A percentile compares a stretch with the other conserved stretches of the same genome.
Evolutionary conservation across 768 basidiomycete species (phyloP).

Genomic region (Vararia minispora): DNA sequence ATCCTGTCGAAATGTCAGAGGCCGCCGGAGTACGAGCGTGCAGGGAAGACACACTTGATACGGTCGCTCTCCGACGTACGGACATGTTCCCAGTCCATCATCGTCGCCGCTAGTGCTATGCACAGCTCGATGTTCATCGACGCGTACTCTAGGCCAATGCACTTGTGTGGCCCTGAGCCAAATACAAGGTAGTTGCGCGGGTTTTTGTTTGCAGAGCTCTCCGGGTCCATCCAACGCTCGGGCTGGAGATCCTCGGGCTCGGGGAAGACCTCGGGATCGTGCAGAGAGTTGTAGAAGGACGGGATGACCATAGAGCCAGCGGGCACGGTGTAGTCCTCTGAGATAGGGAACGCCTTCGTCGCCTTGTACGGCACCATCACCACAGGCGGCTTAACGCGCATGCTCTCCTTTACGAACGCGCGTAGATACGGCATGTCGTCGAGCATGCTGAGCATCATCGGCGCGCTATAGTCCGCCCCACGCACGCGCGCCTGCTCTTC

Average conservation of each 20-base stretch:
- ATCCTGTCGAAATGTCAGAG: constrained; percentile 38
- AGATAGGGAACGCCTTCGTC: constrained; percentile 85
- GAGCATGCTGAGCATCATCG: constrained; percentile 78
- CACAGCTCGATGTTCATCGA: constrained; percentile 82
- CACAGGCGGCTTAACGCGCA: constrained; percentile 88
- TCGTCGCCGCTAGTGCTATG: constrained; percentile 68
- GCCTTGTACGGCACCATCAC: constrained; percentile 97
- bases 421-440: constrained; percentile 89
- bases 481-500: constrained; percentile 85
- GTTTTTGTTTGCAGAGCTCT: constrained; percentile 66
- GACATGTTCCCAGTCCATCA: constrained; percentile 83
- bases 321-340: constrained; percentile 86
- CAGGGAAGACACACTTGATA: constrained; percentile 58
- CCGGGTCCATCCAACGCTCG: constrained; percentile 86
- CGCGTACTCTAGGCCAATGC: constrained; percentile 90
- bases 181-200: constrained; percentile 96
- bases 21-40: neutral
- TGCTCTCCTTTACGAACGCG: constrained; percentile 88
- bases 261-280: constrained; percentile 81
- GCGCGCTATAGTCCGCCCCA: constrained; percentile 60
- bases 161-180: constrained; percentile 86
- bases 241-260: constrained; percentile 76
- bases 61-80: constrained; percentile 68
- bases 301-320: constrained; percentile 90
- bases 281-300: constrained; percentile 84